Base-by-base conservation (phyloP, 768 basidiomycete species). In the Ramaria rubella region DNA sequence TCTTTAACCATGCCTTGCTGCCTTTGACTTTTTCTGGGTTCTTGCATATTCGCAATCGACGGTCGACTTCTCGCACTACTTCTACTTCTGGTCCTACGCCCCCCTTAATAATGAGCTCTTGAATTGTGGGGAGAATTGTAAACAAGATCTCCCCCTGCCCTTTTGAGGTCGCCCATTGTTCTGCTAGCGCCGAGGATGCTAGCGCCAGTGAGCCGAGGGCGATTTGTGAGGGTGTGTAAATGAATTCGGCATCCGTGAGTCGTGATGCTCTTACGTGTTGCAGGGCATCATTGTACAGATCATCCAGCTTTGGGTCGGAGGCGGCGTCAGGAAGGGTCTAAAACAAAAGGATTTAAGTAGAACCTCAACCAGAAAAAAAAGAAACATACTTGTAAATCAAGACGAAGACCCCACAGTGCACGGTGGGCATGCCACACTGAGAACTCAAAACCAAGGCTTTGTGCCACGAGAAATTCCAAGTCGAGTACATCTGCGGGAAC, bases 1-100 rank as follows among this genome's bases (percentile, higher is more conserved):
- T 84, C 21, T 81, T 80, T 24, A 85, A 68, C 68, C 87, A 93
- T 2, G 90, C 87, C 59, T 82, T 85, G 60, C 85, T 95, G n/a
- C 93, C 94, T 12, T 85, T 82, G 5, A 95, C 85, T 69, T 94
- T 96, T 70, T 95, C 94, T 4, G 96, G 96, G 64, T 99, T 98
- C 68, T 93, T 90, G 75, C 95, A 97, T 34, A 87, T 65, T 64
- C 82, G 86, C 45, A 99, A 73, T 44, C 93, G 77, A 65, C 86
- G 81, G 68, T 99, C 96, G 6, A 98, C 86, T 64, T 90, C 87
- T 14, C 90, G 86, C 14, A 97, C 93, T 29, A 79, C 75, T 58
- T 92, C 92, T 12, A 95, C 76, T 57, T 90, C 78, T n/a, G 92
- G 83, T 24, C 80, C 77, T 19, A 76, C 75, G 15, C 85, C 83